Percentiles rank a stretch among this genome's conserved stretches.
phyloP scores from a whole-genome alignment of 495 filamentous ascomycete genomes.

The Penicillium verhagenii region DNA sequence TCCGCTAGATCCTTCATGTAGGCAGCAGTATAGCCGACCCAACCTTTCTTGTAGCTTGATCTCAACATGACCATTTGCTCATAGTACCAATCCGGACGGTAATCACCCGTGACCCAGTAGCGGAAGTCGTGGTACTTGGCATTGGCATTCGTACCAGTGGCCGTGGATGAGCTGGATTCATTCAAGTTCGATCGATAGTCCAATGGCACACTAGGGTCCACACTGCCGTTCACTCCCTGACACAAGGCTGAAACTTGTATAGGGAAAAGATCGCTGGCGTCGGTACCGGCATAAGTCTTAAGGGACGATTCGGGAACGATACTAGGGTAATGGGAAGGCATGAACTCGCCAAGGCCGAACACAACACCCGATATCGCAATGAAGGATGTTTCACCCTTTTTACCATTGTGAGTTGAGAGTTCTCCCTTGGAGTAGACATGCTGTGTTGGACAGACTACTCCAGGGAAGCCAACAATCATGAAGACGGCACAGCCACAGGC shows the following conservation, averaged over 20 bases:
- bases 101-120: conserved; percentile 59
- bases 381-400: conserved; percentile 61
- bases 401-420: conserved; percentile 70
- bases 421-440: conserved; percentile 81
- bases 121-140: conserved; percentile 91
- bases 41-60: conserved; percentile 79
- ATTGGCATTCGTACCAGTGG: conserved; percentile 63
- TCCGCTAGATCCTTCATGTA: conserved; percentile 70
- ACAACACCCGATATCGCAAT: conserved; percentile 86
- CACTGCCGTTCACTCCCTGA: conserved; percentile 64
- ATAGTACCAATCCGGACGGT: conserved; percentile 83
- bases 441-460: conserved; percentile 87
- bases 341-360: conserved; percentile 75
- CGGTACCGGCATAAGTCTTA: conserved; percentile 77
- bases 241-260: conserved; percentile 93
- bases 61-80: conserved; percentile 79
- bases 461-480: conserved; percentile 85
- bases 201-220: conserved; percentile 72
- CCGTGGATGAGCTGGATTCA: conserved; percentile 64
- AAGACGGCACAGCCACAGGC: conserved; percentile 76
- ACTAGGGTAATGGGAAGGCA: conserved; percentile 75
- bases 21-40: conserved; percentile 77
- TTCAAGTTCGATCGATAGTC: conserved; percentile 76
- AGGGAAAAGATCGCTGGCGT: conserved; percentile 87
- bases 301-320: conserved; percentile 66